Percentiles rank a stretch among this genome's conserved stretches.
These are phyloP conservation scores for Phytophthora melonis DNA, from an alignment of 352 stramenopile genomes.

Conservation along the genomic window DNA sequence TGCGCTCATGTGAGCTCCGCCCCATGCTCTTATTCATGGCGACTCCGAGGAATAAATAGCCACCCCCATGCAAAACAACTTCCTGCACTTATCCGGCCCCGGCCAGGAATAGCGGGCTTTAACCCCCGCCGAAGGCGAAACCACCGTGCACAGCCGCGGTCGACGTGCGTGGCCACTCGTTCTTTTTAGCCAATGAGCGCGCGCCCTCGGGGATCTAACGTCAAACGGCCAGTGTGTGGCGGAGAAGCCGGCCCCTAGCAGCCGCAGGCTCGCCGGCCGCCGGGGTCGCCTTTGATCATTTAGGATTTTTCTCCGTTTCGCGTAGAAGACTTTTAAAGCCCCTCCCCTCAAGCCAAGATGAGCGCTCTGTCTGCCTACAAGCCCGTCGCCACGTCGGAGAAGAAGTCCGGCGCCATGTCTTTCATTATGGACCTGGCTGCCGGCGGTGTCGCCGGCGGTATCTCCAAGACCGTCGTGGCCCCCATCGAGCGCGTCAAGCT, in stretches of 20 bases:
- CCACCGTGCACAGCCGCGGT: not conserved
- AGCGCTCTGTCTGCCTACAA: slow-evolving; percentile 82
- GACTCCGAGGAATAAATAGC: not conserved
- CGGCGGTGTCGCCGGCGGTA: slow-evolving; percentile 86
- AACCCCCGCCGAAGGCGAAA: not conserved
- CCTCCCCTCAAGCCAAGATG: slow-evolving; percentile 56
- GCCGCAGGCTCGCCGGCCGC: slow-evolving; percentile 8
- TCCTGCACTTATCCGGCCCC: not conserved
- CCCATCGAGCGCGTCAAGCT: slow-evolving; percentile 94
- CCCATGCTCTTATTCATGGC: slow-evolving; percentile 1
- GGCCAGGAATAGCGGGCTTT: not conserved
- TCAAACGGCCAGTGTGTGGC: slow-evolving; percentile 66
- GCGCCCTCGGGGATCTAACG: slow-evolving; percentile 8
- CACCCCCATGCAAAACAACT: not conserved
- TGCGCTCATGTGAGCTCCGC: not conserved
- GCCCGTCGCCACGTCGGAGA: slow-evolving; percentile 81
- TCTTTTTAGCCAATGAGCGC: slow-evolving; percentile 52
- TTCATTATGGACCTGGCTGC: slow-evolving; percentile 89
- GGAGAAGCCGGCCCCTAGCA: slow-evolving; percentile 44
- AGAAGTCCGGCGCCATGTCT: slow-evolving; percentile 59
- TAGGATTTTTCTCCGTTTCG: slow-evolving; percentile 87
- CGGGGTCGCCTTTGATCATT: slow-evolving; percentile 53
- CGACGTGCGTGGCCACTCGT: slow-evolving; percentile 50
- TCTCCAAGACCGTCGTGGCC: slow-evolving; percentile 93
- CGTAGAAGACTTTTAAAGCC: slow-evolving; percentile 60